Base-by-base conservation (phyloP, 2,329 filamentous ascomycete species). In the Neopestalotiopsis sp. region DNA sequence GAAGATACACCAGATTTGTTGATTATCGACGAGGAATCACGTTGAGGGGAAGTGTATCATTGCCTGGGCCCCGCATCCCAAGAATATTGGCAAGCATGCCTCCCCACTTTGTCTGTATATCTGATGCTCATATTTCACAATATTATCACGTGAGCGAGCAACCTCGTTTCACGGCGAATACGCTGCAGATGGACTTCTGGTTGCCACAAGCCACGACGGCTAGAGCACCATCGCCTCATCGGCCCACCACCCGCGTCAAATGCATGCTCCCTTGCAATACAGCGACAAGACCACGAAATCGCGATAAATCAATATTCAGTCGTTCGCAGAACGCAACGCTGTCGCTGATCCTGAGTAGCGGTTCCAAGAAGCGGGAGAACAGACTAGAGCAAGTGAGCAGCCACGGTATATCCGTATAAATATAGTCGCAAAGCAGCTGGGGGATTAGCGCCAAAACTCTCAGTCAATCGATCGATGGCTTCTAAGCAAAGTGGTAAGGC, bases 291-390 rank as follows among this genome's bases (percentile, higher is more conserved):
- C 66, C 2, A 28, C 13, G 17, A 12, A 5, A 2, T 12, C 14
- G 24, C 30, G 20, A 10, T 69, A 59, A 72, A 57, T 69, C 71
- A 34, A 72, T 72, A 10, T 71, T 4, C 14, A 59, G 1, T 30
- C 20, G 14, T 10, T 32, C 1, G 30, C 28, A 1, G 20, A 28
- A 20, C 56, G 56, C 1, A 30, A 59, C 20, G 24, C 56, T 5
- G 14, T 7, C 3, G 13, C n/a, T 17, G 45, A 17, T 17, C 45
- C 45, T 17, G n/a, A 17, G 17, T 17, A 52, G 13, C 65, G 70
- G n/a, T 42, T 72, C 52, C 57, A 65, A 68, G 20, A 52, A 71
- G 13, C 40, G 49, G 20, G 24, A 24, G 45, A 52, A 17, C 45
- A 17, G 45, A 52, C 45, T 17, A 52, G 45, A 6, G n/a, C 45